phyloP scores from a whole-genome alignment of 345 rosid genomes.

The Zanthoxylum bungeanum region DNA sequence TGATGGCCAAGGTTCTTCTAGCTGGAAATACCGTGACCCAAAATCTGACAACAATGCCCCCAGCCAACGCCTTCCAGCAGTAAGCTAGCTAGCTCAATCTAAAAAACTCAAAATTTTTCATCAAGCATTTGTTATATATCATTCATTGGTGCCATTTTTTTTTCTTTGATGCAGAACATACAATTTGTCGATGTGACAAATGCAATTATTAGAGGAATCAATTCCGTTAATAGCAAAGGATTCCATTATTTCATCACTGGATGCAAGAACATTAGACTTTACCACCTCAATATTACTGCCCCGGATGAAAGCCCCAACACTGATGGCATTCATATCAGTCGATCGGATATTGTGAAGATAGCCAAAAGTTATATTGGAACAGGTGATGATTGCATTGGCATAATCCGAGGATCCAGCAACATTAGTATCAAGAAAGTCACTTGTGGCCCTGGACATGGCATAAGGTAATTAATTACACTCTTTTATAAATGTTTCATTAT shows the following conservation, averaged over 20 bases:
- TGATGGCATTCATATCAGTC: constrained; percentile 70
- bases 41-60: background rate
- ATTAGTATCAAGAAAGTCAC: constrained; percentile 39
- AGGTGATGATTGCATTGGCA: constrained; percentile 71
- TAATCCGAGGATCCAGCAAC: constrained; percentile 57
- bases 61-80: constrained; percentile 27
- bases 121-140: background rate
- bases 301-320: constrained; percentile 62
- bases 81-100: constrained; percentile 11
- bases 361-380: constrained; percentile 39
- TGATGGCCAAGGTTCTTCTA: constrained; percentile 60
- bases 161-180: constrained; percentile 29
- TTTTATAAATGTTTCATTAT: background rate
- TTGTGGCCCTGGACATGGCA: constrained; percentile 86
- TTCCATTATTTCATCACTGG: constrained; percentile 45
- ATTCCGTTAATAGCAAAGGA: constrained; percentile 61
- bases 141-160: background rate
- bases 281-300: constrained; percentile 29
- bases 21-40: constrained; percentile 42
- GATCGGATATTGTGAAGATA: constrained; percentile 44
- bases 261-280: constrained; percentile 30
- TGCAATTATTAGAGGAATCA: constrained; percentile 34
- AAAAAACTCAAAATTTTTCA: background rate
- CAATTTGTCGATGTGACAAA: constrained; percentile 34
- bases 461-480: constrained; percentile 60